Percentiles rank a stretch among this genome's conserved stretches.
Evolutionary conservation across 257 asterid species (phyloP).

Genomic region (Fraxinus americana): DNA sequence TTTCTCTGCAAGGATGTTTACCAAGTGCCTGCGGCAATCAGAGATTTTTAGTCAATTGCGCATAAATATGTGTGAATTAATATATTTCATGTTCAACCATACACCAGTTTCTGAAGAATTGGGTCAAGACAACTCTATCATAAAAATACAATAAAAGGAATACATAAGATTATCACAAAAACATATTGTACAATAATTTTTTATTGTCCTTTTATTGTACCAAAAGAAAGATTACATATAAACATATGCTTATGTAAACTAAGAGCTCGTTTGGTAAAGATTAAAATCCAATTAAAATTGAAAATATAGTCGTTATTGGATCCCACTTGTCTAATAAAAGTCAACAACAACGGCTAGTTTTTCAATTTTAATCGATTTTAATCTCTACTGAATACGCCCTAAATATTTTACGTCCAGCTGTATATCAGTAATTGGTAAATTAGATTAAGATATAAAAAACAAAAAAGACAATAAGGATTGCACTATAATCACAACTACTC

Average conservation of each 20-base stretch:
- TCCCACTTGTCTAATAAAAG: too few relatives aligned
- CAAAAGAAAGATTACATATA: neutral
- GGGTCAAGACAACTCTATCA: neutral
- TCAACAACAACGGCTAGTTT: too few relatives aligned
- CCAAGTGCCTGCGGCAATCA: constrained; percentile 64
- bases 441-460: neutral
- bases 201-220: neutral
- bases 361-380: too few relatives aligned
- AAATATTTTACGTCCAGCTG: neutral
- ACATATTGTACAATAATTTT: neutral
- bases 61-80: neutral
- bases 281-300: too few relatives aligned
- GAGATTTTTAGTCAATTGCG: neutral
- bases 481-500: neutral
- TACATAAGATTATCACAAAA: neutral
- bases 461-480: neutral
- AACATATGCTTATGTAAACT: neutral
- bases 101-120: neutral
- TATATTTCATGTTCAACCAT: neutral
- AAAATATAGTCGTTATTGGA: too few relatives aligned
- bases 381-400: too few relatives aligned
- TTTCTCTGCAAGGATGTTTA: constrained; percentile 60
- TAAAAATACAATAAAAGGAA: neutral
- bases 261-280: too few relatives aligned
- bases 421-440: neutral